Percentiles rank a stretch among this genome's conserved stretches.
phyloP scores from a whole-genome alignment of 495 filamentous ascomycete species.

The Hypoxylon lenormandii region DNA sequence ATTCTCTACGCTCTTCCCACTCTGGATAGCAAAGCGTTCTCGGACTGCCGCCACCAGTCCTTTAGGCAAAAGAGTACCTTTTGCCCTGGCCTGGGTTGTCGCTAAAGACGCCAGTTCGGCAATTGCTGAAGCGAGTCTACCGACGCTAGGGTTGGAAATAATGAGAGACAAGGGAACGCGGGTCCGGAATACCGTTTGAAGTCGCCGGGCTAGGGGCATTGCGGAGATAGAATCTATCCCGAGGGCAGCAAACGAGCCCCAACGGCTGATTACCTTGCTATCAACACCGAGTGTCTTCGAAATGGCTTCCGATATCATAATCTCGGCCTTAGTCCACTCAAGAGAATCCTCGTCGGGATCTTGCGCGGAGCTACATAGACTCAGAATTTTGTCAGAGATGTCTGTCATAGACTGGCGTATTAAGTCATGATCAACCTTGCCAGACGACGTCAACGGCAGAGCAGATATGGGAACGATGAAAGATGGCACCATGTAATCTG shows the following conservation, averaged over 20 bases:
- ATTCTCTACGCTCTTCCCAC: slow-evolving; percentile 56
- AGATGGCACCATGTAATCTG: slow-evolving; percentile 76
- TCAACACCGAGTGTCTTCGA: slow-evolving; percentile 58
- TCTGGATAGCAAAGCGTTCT: slow-evolving; percentile 49
- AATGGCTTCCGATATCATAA: slow-evolving; percentile 61
- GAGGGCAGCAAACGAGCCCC: slow-evolving; percentile 62
- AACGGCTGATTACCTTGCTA: slow-evolving; percentile 67
- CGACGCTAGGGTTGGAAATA: slow-evolving; percentile 70
- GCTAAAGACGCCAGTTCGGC: neutral
- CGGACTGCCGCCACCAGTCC: slow-evolving; percentile 52
- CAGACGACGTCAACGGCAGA: slow-evolving; percentile 72
- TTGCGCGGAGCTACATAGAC: slow-evolving; percentile 36
- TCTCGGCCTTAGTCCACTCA: slow-evolving; percentile 65
- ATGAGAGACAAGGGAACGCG: slow-evolving; percentile 71
- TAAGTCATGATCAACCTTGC: slow-evolving; percentile 69
- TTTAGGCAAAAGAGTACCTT: slow-evolving; percentile 51
- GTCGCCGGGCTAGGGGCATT: slow-evolving; percentile 70
- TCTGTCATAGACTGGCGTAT: slow-evolving; percentile 53
- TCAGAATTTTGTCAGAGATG: slow-evolving; percentile 24
- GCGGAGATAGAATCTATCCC: slow-evolving; percentile 86
- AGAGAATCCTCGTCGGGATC: slow-evolving; percentile 52
- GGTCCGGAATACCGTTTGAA: slow-evolving; percentile 57
- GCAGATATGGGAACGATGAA: slow-evolving; percentile 72
- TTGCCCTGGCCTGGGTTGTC: neutral
- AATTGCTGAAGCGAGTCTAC: slow-evolving; percentile 62